phyloP scores from a whole-genome alignment of 352 stramenopile species.

The Phytophthora kernoviae region DNA sequence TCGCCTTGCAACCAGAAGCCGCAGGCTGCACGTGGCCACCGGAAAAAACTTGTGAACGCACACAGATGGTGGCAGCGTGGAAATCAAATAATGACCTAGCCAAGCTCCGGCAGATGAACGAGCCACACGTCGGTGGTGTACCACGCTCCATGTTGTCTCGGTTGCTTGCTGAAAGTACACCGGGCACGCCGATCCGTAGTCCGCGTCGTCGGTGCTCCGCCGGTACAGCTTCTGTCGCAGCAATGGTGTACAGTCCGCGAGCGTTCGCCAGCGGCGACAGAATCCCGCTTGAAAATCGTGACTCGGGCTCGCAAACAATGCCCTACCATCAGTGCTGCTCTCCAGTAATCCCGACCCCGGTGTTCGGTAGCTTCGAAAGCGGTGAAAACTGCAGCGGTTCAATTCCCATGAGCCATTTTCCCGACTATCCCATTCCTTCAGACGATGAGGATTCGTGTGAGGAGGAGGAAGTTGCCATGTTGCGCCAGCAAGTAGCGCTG shows the following conservation, averaged over 20 bases:
- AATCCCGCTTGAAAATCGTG: constrained; percentile 18
- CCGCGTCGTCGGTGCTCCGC: constrained; percentile 40
- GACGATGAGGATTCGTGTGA: constrained; percentile 38
- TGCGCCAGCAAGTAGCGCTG: constrained; percentile 63
- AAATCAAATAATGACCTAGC: constrained; percentile 10
- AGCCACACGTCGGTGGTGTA: constrained; percentile 33
- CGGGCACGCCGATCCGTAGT: constrained; percentile 24
- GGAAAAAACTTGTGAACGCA: constrained; percentile 21
- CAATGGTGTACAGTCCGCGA: constrained; percentile 42
- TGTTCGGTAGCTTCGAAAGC: constrained; percentile 33
- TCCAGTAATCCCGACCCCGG: constrained; percentile 19
- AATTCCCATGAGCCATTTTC: constrained; percentile 21
- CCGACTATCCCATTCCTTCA: constrained; percentile 28
- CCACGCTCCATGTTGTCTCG: constrained; percentile 35
- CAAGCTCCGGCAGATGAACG: constrained; percentile 25
- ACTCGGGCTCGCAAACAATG: constrained; percentile 25
- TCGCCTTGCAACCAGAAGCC: constrained; percentile 12
- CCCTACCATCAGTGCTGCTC: constrained; percentile 26
- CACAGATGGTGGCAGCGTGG: constrained; percentile 36
- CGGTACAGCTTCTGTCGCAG: constrained; percentile 27
- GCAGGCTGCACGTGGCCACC: constrained; percentile 29
- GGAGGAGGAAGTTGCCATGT: constrained; percentile 43
- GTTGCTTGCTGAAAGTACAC: constrained; percentile 16
- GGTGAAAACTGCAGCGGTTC: constrained; percentile 34
- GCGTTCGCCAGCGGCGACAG: constrained; percentile 29